A percentile compares a stretch with the other conserved stretches of the same genome.
phyloP scores from a whole-genome alignment of 768 basidiomycete species.

The Serendipita vermifera region DNA sequence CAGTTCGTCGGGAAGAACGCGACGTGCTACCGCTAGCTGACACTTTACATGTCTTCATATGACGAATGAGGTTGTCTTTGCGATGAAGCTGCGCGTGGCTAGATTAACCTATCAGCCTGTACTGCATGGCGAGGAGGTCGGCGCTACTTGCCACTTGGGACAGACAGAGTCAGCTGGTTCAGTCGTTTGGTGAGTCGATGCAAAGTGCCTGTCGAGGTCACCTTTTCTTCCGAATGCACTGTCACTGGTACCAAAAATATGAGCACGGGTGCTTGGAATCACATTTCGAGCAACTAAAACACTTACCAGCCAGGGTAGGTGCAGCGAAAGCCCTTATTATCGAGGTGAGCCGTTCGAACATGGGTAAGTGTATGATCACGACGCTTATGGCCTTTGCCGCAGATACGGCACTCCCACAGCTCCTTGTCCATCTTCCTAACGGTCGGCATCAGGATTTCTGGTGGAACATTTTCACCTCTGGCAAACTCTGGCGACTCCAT shows the following conservation, averaged over 20 bases:
- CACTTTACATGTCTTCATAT: neutral
- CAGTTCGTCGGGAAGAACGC: neutral
- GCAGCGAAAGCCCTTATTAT: neutral
- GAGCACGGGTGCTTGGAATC: neutral
- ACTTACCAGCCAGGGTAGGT: neutral
- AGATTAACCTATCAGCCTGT: neutral
- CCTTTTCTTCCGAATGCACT: constrained; percentile 5
- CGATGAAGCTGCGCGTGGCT: constrained; percentile 7
- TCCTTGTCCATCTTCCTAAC: neutral
- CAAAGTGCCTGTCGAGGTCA: constrained; percentile 1
- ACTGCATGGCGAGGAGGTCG: neutral
- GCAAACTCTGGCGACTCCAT: neutral
- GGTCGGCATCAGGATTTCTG: neutral
- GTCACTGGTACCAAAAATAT: neutral
- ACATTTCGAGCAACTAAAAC: neutral
- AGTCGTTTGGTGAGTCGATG: neutral
- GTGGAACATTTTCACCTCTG: neutral
- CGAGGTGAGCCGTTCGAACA: neutral
- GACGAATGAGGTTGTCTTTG: constrained; percentile 3
- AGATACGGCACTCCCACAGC: neutral
- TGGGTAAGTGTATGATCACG: constrained; percentile 6
- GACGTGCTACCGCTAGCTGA: neutral
- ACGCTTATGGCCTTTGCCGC: neutral
- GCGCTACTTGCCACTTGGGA: neutral
- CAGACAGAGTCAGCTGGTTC: neutral